Evolutionary conservation across 2,329 filamentous ascomycete genomes (phyloP).

Genomic region (Alternaria alternata): DNA sequence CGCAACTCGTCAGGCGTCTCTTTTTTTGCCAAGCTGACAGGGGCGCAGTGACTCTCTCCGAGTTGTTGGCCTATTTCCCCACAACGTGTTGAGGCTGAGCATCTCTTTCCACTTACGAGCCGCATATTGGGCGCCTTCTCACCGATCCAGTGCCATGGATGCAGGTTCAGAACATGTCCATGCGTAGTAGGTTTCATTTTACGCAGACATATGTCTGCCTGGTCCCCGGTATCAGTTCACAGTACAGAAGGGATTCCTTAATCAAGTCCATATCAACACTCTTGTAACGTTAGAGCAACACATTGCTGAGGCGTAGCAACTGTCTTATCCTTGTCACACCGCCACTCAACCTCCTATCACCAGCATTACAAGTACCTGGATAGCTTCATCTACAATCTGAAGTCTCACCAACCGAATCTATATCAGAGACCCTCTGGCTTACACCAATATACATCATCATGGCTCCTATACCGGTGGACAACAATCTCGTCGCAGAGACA

Average conservation of each 20-base stretch:
- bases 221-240: slow-evolving; percentile 19
- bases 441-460: slow-evolving; percentile 19
- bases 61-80: slow-evolving; percentile 29
- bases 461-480: slow-evolving; percentile 37
- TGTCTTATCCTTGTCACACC: slow-evolving; percentile 18
- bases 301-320: slow-evolving; percentile 26
- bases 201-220: slow-evolving; percentile 37
- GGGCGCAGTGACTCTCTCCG: slow-evolving; percentile 23
- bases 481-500: slow-evolving; percentile 17
- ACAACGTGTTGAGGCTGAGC: slow-evolving; percentile 42
- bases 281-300: slow-evolving; percentile 23
- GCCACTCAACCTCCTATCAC: slow-evolving; percentile 16
- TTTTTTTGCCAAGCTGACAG: slow-evolving; percentile 14
- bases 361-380: background rate
- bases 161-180: slow-evolving; percentile 24
- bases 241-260: slow-evolving; percentile 14
- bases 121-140: slow-evolving; percentile 35
- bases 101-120: slow-evolving; percentile 24
- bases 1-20: slow-evolving; percentile 28
- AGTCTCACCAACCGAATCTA: slow-evolving; percentile 1
- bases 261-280: slow-evolving; percentile 20
- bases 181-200: slow-evolving; percentile 35
- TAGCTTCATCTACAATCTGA: background rate
- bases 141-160: slow-evolving; percentile 25
- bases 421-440: background rate